A percentile compares a stretch with the other conserved stretches of the same genome.
These are phyloP conservation scores for Physaria fendleri DNA, from an alignment of 345 rosid species.

Conservation along the genomic window DNA sequence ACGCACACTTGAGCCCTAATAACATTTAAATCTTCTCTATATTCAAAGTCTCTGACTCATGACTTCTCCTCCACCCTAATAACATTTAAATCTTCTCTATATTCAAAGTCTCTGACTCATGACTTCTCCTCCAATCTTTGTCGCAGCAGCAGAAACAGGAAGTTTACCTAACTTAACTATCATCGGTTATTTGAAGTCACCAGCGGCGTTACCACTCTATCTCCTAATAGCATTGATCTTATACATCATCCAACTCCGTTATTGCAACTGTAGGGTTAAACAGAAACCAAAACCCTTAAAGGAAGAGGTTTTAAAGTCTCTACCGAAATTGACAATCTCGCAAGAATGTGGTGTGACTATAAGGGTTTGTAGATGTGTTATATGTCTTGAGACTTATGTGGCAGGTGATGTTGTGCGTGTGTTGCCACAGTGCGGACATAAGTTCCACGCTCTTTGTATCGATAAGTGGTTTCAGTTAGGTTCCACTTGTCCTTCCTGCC, in stretches of 20 bases:
- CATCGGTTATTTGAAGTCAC: not conserved
- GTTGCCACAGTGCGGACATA: slow-evolving; percentile 47
- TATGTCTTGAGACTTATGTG: slow-evolving; percentile 45
- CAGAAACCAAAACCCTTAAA: slow-evolving; percentile 4
- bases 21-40: not conserved
- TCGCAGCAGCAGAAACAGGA: not conserved
- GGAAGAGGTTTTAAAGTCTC: not conserved
- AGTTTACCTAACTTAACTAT: not conserved
- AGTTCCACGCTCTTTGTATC: slow-evolving; percentile 46
- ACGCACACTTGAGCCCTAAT: not conserved
- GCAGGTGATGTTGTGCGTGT: slow-evolving; percentile 40
- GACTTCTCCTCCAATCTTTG: not conserved
- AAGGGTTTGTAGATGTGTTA: slow-evolving; percentile 5
- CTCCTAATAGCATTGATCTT: not conserved
- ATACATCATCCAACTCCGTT: not conserved
- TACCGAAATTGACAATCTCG: not conserved
- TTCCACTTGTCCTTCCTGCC: slow-evolving; percentile 42
- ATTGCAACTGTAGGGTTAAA: not conserved
- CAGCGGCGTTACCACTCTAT: not conserved
- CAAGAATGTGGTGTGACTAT: not conserved
- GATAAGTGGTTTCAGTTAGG: slow-evolving; percentile 45
- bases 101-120: not conserved
- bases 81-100: not conserved
- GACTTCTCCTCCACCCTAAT: not conserved
- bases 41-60: not conserved